Conservation (phyloP, 1,139 yeast species). For the Suhomyces terraborum region DNA sequence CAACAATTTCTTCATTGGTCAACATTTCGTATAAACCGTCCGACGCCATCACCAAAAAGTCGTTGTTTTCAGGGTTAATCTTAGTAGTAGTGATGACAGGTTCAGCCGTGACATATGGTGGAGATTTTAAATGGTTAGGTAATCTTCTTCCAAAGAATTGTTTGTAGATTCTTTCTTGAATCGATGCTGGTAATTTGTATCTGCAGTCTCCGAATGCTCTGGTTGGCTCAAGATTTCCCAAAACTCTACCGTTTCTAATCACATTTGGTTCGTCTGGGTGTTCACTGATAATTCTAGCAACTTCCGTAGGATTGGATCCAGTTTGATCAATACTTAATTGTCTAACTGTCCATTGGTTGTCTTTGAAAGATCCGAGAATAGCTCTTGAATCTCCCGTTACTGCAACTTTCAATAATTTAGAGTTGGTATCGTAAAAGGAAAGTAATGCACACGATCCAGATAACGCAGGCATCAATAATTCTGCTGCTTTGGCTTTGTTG, state of each 20-base stretch:
- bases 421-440: conserved; percentile 79
- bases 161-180: conserved; percentile 73
- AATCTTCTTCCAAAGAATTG: conserved; percentile 82
- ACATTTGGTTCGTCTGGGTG: conserved; percentile 91
- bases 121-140: conserved; percentile 78
- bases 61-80: conserved; percentile 70
- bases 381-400: conserved; percentile 98
- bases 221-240: conserved; percentile 95
- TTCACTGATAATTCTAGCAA: conserved; percentile 75
- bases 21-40: conserved; percentile 94
- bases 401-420: conserved; percentile 78
- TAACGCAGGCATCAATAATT: conserved; percentile 84
- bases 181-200: conserved; percentile 72
- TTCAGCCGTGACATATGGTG: conserved; percentile 97
- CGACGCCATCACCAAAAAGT: conserved; percentile 88
- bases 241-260: conserved; percentile 82
- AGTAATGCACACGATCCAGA: conserved; percentile 94
- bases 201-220: conserved; percentile 98
- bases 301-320: conserved; percentile 88
- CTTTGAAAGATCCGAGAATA: conserved; percentile 71
- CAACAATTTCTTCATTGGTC: conserved; percentile 89
- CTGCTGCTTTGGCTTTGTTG: conserved; percentile 63
- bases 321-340: conserved; percentile 92
- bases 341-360: conserved; percentile 82
- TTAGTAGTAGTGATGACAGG: conserved; percentile 88